phyloP scores from a whole-genome alignment of 1,284 basidiomycete genomes.

The Apiotrichum brassicae region DNA sequence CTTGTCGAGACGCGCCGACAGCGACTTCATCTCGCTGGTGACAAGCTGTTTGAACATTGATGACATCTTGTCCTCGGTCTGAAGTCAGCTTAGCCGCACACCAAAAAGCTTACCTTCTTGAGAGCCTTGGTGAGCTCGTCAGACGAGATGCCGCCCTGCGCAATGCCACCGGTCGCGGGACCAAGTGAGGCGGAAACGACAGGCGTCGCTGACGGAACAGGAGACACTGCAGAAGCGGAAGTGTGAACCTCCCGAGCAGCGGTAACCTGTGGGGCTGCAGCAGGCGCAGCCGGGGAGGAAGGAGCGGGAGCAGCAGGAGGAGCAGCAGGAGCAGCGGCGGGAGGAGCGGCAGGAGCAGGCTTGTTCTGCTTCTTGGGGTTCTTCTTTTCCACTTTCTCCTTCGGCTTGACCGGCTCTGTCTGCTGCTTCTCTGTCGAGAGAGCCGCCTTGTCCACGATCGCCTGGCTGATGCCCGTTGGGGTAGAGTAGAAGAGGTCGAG shows the following conservation, averaged over 20 bases:
- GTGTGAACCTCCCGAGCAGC: neutral
- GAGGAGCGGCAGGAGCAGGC: neutral
- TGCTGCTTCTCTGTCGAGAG: neutral
- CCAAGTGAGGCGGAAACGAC: neutral
- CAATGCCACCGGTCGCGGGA: neutral
- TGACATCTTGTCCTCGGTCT: constrained; percentile 29
- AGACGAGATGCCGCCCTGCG: constrained; percentile 2
- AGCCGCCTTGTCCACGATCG: constrained; percentile 13
- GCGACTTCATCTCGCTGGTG: constrained; percentile 4
- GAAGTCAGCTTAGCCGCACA: neutral
- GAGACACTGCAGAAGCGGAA: neutral
- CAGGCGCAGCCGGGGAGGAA: neutral
- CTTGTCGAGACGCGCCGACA: constrained; percentile 5
- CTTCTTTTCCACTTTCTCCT: constrained; percentile 5
- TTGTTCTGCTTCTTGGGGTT: constrained; percentile 5
- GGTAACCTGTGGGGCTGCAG: neutral
- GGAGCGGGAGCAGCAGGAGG: too few relatives aligned
- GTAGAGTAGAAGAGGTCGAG: constrained; percentile 31
- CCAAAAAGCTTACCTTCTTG: constrained; percentile 6
- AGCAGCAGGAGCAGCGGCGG: too few relatives aligned
- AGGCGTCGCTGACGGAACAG: neutral
- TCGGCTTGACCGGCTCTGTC: neutral
- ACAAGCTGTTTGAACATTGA: constrained; percentile 18
- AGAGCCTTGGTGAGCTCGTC: constrained; percentile 13
- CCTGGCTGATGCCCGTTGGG: constrained; percentile 27